phyloP scores from a whole-genome alignment of 2,329 filamentous ascomycete species.

The Beauveria australis region DNA sequence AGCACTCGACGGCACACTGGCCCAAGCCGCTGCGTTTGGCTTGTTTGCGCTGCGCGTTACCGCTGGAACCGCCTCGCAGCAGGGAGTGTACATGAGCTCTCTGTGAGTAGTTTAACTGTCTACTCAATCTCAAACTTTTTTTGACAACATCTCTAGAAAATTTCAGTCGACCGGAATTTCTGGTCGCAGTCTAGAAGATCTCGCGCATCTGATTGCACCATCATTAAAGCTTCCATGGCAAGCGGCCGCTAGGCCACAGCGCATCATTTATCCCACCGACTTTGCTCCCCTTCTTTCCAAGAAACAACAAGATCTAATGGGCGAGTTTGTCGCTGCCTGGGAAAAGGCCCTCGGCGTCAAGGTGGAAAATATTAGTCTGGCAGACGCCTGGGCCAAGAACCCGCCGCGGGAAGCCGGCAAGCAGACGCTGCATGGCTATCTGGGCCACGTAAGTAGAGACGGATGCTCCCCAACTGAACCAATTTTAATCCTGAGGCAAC shows the following conservation, averaged over 20 bases:
- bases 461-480: background rate
- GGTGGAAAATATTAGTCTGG: conserved; percentile 15
- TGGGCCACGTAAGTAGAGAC: conserved; percentile 20
- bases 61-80: conserved; percentile 8
- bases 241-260: background rate
- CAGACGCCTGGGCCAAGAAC: conserved; percentile 15
- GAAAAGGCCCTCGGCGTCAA: conserved; percentile 17
- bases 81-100: conserved; percentile 14
- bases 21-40: conserved; percentile 19
- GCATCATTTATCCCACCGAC: conserved; percentile 21
- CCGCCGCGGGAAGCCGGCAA: conserved; percentile 17
- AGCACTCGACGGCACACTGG: conserved; percentile 16
- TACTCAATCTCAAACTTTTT: too few species aligned
- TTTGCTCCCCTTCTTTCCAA: conserved; percentile 11
- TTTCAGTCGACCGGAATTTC: conserved; percentile 18
- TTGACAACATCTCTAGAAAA: background rate
- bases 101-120: conserved; percentile 13
- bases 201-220: conserved; percentile 16
- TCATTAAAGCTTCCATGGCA: conserved; percentile 11
- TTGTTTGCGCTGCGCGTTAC: conserved; percentile 23
- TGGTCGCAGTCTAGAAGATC: conserved; percentile 18
- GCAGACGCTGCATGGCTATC: conserved; percentile 19
- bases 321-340: conserved; percentile 19
- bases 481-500: too few species aligned
- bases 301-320: conserved; percentile 11